phyloP scores from a whole-genome alignment of 345 rosid species.

The Arabis alpina region DNA sequence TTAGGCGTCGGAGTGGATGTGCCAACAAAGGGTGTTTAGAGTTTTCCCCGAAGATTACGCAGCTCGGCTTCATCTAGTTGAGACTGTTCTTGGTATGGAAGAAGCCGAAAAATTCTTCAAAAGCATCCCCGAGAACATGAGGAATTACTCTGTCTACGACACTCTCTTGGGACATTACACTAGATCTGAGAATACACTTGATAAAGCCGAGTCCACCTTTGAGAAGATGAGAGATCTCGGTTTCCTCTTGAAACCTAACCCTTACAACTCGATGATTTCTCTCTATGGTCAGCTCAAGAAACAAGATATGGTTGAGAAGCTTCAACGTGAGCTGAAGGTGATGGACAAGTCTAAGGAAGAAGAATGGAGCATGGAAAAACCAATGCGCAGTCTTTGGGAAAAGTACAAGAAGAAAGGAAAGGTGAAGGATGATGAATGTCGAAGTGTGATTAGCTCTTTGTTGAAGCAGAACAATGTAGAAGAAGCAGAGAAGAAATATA shows the following conservation, averaged over 20 bases:
- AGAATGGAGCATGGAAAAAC: no score
- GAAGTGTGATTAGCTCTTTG: neutral
- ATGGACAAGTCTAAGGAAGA: neutral
- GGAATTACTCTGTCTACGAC: neutral
- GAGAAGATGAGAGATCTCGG: neutral
- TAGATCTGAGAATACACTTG: neutral
- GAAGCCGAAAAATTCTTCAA: neutral
- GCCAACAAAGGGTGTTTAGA: neutral
- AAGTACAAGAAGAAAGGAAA: neutral
- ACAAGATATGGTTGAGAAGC: neutral
- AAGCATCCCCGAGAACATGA: neutral
- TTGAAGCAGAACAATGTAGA: neutral
- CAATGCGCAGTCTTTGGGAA: no score
- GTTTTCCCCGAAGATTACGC: neutral
- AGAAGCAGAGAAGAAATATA: neutral
- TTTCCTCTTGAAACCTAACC: neutral
- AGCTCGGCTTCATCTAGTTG: neutral
- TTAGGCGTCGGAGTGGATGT: neutral
- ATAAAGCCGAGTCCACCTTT: neutral
- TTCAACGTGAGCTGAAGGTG: neutral
- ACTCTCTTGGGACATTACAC: neutral
- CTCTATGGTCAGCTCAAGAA: neutral
- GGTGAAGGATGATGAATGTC: neutral
- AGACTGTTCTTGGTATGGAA: neutral
- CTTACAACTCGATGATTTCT: neutral